phyloP scores from a whole-genome alignment of 2,329 filamentous ascomycete genomes.

The Cladosporium sp. region DNA sequence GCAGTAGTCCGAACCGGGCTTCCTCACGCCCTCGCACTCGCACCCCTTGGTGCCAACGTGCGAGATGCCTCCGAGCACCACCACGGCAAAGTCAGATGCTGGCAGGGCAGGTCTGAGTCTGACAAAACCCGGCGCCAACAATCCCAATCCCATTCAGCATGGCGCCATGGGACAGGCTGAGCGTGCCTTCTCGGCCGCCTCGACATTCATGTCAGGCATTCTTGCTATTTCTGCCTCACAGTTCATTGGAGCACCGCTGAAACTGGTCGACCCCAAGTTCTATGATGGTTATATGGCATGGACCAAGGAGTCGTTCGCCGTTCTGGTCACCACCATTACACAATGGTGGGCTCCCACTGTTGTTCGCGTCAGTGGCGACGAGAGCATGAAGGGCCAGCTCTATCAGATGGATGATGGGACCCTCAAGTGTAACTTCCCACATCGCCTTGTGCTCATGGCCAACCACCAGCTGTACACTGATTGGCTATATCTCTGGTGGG shows the following conservation, averaged over 20 bases:
- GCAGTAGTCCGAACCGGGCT: neutral
- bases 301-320: slow-evolving; percentile 78
- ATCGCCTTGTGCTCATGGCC: slow-evolving; percentile 76
- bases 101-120: slow-evolving; percentile 30
- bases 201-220: slow-evolving; percentile 48
- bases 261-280: slow-evolving; percentile 68
- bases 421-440: slow-evolving; percentile 74
- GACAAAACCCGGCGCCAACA: slow-evolving; percentile 37
- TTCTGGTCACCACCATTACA: slow-evolving; percentile 74
- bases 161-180: slow-evolving; percentile 47
- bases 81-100: slow-evolving; percentile 9
- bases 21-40: neutral
- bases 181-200: slow-evolving; percentile 47
- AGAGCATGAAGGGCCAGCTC: slow-evolving; percentile 72
- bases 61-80: neutral
- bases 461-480: slow-evolving; percentile 91
- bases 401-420: slow-evolving; percentile 65
- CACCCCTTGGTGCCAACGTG: neutral
- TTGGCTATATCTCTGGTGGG: slow-evolving; percentile 93
- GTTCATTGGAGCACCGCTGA: slow-evolving; percentile 70
- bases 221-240: slow-evolving; percentile 63
- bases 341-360: slow-evolving; percentile 83
- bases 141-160: slow-evolving; percentile 39
- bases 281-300: slow-evolving; percentile 85
- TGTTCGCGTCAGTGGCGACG: slow-evolving; percentile 78